Evolutionary conservation across 202 grass and related monocot genomes (phyloP), one percentile per base, ranked within the genome.

Genomic region (Setaria viridis): DNA sequence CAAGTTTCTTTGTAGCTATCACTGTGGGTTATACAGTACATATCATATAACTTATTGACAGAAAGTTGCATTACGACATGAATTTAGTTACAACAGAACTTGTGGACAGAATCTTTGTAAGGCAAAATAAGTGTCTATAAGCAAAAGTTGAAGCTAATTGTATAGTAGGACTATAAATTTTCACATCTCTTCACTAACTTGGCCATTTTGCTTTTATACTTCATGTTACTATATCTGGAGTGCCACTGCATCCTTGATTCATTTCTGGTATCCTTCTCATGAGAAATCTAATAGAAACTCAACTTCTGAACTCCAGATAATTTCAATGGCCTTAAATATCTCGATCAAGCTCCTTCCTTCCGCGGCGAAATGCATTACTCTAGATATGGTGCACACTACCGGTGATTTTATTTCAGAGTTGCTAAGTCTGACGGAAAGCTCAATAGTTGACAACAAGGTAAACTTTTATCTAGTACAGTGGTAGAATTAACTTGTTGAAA

Each of bases 371-470:
- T 89, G 82, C 62, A 84, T 73, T 70, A 49, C 74, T 57, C 33
- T 34, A 42, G 80, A 85, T 78, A 48, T 74, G 70, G 84, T 92
- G 81, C 43, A 66, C 65, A 70, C 83, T 39, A 20, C 79, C 74
- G 81, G 77, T 70, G 76, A 87, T 85, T 94, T 92, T 81, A 65
- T 99, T 76, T 83, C 55, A 12, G 86, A 89, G 64, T 56, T 95
- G 54, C 72, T 98, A 70, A 86, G 53, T 74, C 45, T 95, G 41
- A 83, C 66, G 17, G 91, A 89, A 89, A 59, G 49, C 53, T 92
- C 90, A 80, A 86, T 98, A 88, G 68, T 82, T 79, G 76, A 88
- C 84, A 87, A 41, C 20, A 89, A 94, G 93, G 93, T 98, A 94
- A 67, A 74, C 9, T 88, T 90, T 83, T 84, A 72, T 72, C 56